phyloP scores from a whole-genome alignment of 257 asterid species.

The Nicotiana tomentosiformis region DNA sequence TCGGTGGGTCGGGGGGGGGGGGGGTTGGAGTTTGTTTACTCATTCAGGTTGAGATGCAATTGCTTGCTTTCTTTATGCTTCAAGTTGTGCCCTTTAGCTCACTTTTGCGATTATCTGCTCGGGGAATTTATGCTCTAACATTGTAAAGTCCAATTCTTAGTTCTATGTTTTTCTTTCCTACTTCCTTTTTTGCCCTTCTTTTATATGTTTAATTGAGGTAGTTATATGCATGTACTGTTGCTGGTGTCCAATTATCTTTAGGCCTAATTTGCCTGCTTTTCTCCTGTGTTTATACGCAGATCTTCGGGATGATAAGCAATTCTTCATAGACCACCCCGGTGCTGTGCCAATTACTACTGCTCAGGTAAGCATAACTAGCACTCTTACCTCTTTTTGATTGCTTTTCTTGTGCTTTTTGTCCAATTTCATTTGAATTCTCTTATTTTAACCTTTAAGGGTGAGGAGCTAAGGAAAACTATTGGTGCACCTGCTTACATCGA shows the following conservation, averaged over 20 bases:
- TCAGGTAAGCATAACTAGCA: slow-evolving; percentile 44
- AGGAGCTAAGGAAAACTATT: slow-evolving; percentile 60
- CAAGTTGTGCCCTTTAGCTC: background rate
- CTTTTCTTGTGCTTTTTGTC: background rate
- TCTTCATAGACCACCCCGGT: slow-evolving; percentile 85
- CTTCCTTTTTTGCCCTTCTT: too few species aligned
- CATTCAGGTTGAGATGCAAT: too few species aligned
- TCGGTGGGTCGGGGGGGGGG: too few species aligned
- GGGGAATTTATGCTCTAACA: background rate
- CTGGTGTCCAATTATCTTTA: background rate
- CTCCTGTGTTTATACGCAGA: slow-evolving; percentile 35
- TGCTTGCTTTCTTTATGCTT: background rate
- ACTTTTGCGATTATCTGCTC: background rate
- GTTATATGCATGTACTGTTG: background rate
- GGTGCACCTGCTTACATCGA: slow-evolving; percentile 61
- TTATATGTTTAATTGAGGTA: background rate
- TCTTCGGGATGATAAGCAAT: slow-evolving; percentile 94
- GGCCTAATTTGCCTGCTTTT: background rate
- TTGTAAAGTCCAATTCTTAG: background rate
- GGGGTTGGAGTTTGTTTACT: too few species aligned
- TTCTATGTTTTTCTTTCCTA: too few species aligned
- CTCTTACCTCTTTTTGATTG: background rate
- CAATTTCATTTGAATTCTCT: background rate
- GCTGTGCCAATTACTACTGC: slow-evolving; percentile 85
- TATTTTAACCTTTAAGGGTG: slow-evolving; percentile 40